Base-by-base conservation (phyloP, 495 filamentous ascomycete genomes). In the Mycothermus thermophilus region DNA sequence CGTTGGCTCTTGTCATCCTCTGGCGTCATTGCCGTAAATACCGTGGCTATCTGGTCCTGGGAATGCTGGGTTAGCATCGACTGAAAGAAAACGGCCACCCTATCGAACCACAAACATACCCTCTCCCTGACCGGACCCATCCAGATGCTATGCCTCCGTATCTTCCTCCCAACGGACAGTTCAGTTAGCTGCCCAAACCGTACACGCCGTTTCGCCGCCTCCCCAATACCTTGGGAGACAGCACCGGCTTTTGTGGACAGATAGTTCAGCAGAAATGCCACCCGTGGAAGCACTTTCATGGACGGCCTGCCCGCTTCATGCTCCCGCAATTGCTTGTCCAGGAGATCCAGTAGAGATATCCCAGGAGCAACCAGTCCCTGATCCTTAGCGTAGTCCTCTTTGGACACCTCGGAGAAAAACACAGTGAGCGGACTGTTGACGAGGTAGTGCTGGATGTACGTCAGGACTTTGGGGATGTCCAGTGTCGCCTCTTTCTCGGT, bases 401-500 rank as follows among this genome's bases (percentile, higher is more conserved):
- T 37, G 15, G 47, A 21, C 1, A 59, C 40, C 11, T 45, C 54
- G 14, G 51, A 50, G 10, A 74, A 58, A 42, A 59, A 63, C 28
- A 57, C 27, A 7, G 50, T 48, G 19, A 74, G 36, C 1, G 62
- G 64, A 39, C 63, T 73, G 16, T 37, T 55, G 1, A 50, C 54
- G 46, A 75, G 53, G 27, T 64, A 64, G 13, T 56, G 55, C 35
- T 72, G 62, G 15, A 74, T 64, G 37, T 75, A 75, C 0, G 49
- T 42, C 23, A 75, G 30, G 3, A 75, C 59, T 29, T 66, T 75
- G 26, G 48, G 54, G 24, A 71, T 55, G 33, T 74, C 67, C 54
- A 75, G 67, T 0, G 54, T 58, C 2, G 59, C 63, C 38, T 75
- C 70, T 47, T 66, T 73, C 30, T 73, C 71, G 4, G 55, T 45